Evolutionary conservation across 2,329 filamentous ascomycete genomes (phyloP).

Genomic region (Scytalidium lignicola): DNA sequence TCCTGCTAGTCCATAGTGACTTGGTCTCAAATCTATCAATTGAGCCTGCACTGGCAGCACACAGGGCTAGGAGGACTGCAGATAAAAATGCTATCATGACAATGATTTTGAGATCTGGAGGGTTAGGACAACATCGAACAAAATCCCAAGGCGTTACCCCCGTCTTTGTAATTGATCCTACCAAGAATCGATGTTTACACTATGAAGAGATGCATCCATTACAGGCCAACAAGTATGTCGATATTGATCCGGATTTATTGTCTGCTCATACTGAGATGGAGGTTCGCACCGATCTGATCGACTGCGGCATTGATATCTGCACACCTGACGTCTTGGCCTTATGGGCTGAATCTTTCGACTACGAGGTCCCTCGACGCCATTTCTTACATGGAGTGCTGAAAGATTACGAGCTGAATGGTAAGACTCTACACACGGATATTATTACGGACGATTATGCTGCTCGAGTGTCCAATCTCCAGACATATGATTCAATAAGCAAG

Average conservation of each 20-base stretch:
- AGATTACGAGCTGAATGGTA: constrained; percentile 94
- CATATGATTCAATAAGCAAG: constrained; percentile 83
- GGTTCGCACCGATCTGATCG: constrained; percentile 80
- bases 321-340: constrained; percentile 91
- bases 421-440: constrained; percentile 91
- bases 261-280: constrained; percentile 70
- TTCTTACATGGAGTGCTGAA: constrained; percentile 91
- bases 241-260: constrained; percentile 75
- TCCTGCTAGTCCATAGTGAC: constrained; percentile 88
- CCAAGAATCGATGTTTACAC: constrained; percentile 76
- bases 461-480: constrained; percentile 76
- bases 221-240: constrained; percentile 58
- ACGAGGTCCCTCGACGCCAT: constrained; percentile 81
- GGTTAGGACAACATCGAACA: constrained; percentile 64
- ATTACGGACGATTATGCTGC: constrained; percentile 80
- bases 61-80: constrained; percentile 72
- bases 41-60: constrained; percentile 70
- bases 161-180: constrained; percentile 80
- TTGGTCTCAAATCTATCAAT: constrained; percentile 85
- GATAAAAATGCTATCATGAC: constrained; percentile 99
- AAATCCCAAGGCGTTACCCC: constrained; percentile 72
- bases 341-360: constrained; percentile 98
- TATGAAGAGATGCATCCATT: constrained; percentile 85
- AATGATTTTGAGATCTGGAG: constrained; percentile 78
- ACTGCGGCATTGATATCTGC: constrained; percentile 95